Conservation (phyloP, 2,329 filamentous ascomycete species). For the Trichoderma polysporum region DNA sequence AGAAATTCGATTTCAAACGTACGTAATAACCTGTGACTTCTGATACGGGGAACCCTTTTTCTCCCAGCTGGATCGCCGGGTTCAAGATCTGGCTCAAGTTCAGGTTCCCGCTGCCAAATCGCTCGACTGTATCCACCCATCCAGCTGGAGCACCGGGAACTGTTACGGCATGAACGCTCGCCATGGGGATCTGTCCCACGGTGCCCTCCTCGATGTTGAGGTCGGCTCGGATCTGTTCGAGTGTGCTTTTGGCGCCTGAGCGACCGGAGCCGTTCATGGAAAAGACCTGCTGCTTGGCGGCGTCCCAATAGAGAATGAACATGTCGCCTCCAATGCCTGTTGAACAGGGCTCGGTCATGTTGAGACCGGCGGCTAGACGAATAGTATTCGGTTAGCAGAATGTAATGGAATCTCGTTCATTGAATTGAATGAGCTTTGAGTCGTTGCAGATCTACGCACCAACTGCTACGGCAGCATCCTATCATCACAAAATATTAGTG, state of each 20-base stretch:
- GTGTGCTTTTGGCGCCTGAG: slow-evolving; percentile 64
- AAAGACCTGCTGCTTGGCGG: slow-evolving; percentile 74
- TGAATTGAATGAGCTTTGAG: neutral
- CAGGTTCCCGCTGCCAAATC: slow-evolving; percentile 85
- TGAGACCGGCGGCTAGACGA: slow-evolving; percentile 74
- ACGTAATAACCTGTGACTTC: slow-evolving; percentile 72
- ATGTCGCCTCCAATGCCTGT: slow-evolving; percentile 97
- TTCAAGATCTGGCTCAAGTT: slow-evolving; percentile 72
- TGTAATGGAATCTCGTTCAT: neutral
- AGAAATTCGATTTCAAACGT: slow-evolving; percentile 33
- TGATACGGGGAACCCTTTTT: slow-evolving; percentile 86
- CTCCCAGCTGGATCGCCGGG: slow-evolving; percentile 81
- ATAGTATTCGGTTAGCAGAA: neutral
- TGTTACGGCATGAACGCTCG: slow-evolving; percentile 77
- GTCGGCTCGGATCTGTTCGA: slow-evolving; percentile 68
- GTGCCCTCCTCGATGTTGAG: slow-evolving; percentile 63
- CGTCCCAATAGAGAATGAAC: slow-evolving; percentile 92
- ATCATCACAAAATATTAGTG: neutral
- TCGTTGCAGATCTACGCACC: slow-evolving; percentile 46
- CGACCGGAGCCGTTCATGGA: slow-evolving; percentile 94
- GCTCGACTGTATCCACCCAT: slow-evolving; percentile 86
- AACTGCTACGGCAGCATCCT: slow-evolving; percentile 96
- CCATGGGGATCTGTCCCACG: slow-evolving; percentile 64
- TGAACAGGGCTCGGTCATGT: slow-evolving; percentile 88
- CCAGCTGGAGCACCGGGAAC: slow-evolving; percentile 89